Evolutionary conservation across 164 flowering plant genomes (phyloP).

Genomic region (grape (Vitis vinifera)): DNA sequence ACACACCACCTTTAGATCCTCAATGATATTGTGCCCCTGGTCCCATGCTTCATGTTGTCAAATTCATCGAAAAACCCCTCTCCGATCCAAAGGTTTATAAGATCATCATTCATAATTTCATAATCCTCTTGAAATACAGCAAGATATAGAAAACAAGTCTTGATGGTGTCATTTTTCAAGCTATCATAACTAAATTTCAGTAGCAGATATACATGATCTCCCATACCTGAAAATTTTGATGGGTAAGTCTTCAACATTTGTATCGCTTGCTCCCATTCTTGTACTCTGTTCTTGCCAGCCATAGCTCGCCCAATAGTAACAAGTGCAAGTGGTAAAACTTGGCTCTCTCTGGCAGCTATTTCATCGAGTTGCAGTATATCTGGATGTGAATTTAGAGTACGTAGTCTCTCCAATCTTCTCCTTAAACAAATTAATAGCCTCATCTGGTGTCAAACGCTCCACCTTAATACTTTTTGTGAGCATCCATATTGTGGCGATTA

Average conservation of each 20-base stretch:
- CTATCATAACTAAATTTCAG: conserved; percentile 17
- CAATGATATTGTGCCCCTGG: not conserved
- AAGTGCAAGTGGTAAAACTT: conserved; percentile 17
- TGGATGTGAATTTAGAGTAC: not conserved
- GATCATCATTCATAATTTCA: not conserved
- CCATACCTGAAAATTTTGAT: conserved; percentile 8
- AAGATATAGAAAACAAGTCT: conserved; percentile 14
- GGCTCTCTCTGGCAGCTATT: conserved; percentile 5
- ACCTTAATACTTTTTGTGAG: conserved; percentile 4
- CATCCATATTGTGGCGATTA: conserved; percentile 2
- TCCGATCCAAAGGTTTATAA: conserved; percentile 1
- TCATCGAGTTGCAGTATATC: not conserved
- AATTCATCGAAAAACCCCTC: conserved; percentile 9
- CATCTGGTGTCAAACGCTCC: conserved; percentile 4
- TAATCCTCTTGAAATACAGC: conserved; percentile 8
- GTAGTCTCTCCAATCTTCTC: not conserved
- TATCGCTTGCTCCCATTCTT: conserved; percentile 12
- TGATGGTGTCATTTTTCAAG: not conserved
- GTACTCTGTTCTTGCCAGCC: conserved; percentile 4
- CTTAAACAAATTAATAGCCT: conserved; percentile 12
- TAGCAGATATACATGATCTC: not conserved
- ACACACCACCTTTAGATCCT: not conserved
- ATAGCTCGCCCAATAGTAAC: conserved; percentile 12
- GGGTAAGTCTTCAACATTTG: not conserved
- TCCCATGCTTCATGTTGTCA: too few relatives aligned